Percentiles rank a stretch among this genome's conserved stretches.
These are phyloP conservation scores for Ophiostoma ulmi DNA, from an alignment of 2,329 filamentous ascomycete genomes.

Conservation along the genomic window DNA sequence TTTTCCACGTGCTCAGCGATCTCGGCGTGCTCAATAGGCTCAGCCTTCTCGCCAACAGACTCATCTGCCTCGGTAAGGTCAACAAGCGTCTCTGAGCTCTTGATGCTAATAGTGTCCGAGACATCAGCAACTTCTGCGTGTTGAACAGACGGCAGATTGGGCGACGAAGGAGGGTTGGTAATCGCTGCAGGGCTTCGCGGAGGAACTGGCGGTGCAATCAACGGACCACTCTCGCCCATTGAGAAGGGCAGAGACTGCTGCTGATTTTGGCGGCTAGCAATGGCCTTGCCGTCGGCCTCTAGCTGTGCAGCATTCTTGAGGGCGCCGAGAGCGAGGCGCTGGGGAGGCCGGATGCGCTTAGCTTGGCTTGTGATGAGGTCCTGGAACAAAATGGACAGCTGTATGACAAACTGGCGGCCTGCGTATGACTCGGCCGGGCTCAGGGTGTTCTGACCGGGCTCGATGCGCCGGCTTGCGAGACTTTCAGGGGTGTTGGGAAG, in stretches of 20 bases:
- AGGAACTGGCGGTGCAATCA: conserved; percentile 33
- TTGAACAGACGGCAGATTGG: conserved; percentile 24
- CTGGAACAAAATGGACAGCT: conserved; percentile 65
- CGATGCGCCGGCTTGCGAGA: conserved; percentile 48
- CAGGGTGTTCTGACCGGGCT: conserved; percentile 36
- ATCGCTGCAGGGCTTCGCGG: conserved; percentile 22
- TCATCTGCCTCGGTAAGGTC: conserved; percentile 32
- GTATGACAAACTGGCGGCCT: conserved; percentile 69
- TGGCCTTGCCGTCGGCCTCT: conserved; percentile 24
- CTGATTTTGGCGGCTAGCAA: not conserved
- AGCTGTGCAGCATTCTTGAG: conserved; percentile 43
- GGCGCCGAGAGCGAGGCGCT: conserved; percentile 74
- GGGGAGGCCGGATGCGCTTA: conserved; percentile 62
- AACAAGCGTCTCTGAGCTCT: conserved; percentile 51
- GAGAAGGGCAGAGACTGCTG: not conserved
- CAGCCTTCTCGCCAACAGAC: not conserved
- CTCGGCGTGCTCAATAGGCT: not conserved
- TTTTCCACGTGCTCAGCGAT: not conserved
- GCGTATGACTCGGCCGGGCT: conserved; percentile 32
- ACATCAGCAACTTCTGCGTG: conserved; percentile 30
- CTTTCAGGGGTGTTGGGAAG: conserved; percentile 61
- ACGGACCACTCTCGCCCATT: not conserved
- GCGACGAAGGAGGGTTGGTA: not conserved
- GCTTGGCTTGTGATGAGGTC: conserved; percentile 61
- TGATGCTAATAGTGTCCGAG: conserved; percentile 42